Conservation (phyloP, 139 green algal species). For the Diplosphaera chodatii region DNA sequence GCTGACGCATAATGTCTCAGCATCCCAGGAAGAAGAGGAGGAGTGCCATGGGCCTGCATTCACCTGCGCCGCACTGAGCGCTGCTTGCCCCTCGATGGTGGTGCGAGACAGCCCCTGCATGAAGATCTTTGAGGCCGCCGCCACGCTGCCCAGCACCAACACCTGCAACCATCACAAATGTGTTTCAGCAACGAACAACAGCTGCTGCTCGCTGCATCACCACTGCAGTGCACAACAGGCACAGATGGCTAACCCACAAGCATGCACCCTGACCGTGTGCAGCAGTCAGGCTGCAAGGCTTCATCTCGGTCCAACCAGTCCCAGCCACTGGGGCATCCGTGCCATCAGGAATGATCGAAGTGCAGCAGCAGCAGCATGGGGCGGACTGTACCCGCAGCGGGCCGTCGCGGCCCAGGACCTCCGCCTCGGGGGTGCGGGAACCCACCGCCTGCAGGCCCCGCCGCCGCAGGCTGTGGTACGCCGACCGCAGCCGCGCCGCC, state of each 20-base stretch:
- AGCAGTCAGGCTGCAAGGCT: not conserved
- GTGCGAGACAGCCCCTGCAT: constrained; percentile 8
- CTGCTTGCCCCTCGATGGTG: not conserved
- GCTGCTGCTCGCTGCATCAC: too few relatives aligned
- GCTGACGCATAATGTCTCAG: constrained; percentile 35
- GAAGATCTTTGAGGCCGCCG: constrained; percentile 20
- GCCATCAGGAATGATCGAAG: too few relatives aligned
- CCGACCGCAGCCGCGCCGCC: constrained; percentile 13
- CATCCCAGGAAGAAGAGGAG: constrained; percentile 29
- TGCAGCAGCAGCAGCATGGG: too few relatives aligned
- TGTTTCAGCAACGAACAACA: too few relatives aligned
- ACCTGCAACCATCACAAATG: constrained; percentile 8
- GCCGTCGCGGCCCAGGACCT: not conserved
- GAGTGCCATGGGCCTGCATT: constrained; percentile 14
- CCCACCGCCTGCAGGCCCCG: not conserved
- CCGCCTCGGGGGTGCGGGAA: not conserved
- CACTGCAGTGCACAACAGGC: too few relatives aligned
- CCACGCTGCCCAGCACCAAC: constrained; percentile 20
- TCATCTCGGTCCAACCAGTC: not conserved
- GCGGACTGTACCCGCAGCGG: constrained; percentile 2
- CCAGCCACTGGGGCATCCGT: too few relatives aligned
- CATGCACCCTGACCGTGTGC: not conserved
- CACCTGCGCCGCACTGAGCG: constrained; percentile 11
- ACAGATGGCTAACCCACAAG: not conserved
- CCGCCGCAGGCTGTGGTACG: not conserved